Conservation (phyloP, 768 basidiomycete species). For the Boletales sp. region DNA sequence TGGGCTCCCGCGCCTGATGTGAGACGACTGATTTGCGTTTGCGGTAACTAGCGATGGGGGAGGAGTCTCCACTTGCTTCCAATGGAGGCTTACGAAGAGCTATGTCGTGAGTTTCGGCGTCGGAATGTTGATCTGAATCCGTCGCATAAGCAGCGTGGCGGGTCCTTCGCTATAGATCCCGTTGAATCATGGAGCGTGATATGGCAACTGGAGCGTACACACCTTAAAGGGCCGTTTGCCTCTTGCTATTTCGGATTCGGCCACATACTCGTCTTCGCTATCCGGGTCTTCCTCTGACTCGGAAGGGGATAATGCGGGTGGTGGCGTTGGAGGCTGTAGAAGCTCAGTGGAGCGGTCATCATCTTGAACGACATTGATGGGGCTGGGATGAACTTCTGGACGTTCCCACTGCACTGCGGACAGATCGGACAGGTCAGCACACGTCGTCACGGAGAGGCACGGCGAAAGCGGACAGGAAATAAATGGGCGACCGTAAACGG, state of each 20-base stretch:
- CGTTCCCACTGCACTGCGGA: conserved; percentile 73
- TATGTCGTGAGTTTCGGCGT: conserved; percentile 19
- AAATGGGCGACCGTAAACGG: neutral
- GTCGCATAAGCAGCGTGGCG: conserved; percentile 39
- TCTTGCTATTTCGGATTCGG: conserved; percentile 35
- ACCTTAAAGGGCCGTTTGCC: conserved; percentile 42
- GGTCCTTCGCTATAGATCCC: conserved; percentile 38
- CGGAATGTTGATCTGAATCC: conserved; percentile 42
- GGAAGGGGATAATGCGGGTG: conserved; percentile 34
- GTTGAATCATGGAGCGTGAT: conserved; percentile 8
- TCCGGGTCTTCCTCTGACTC: conserved; percentile 49
- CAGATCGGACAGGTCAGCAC: conserved; percentile 29
- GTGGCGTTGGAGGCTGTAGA: conserved; percentile 21
- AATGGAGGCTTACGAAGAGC: conserved; percentile 15
- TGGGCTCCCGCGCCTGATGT: conserved; percentile 35
- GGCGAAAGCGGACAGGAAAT: conserved; percentile 13
- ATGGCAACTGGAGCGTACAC: conserved; percentile 22
- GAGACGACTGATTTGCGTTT: conserved; percentile 56
- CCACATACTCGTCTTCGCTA: conserved; percentile 75
- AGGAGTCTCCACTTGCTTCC: conserved; percentile 22
- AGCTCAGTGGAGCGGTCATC: conserved; percentile 20
- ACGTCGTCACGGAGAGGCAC: conserved; percentile 12
- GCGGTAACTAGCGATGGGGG: conserved; percentile 22
- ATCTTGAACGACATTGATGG: conserved; percentile 18
- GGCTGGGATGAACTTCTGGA: conserved; percentile 51